These are phyloP conservation scores for Avena eriantha DNA, from an alignment of 176 grass and related monocot genomes.

Conservation along the genomic window DNA sequence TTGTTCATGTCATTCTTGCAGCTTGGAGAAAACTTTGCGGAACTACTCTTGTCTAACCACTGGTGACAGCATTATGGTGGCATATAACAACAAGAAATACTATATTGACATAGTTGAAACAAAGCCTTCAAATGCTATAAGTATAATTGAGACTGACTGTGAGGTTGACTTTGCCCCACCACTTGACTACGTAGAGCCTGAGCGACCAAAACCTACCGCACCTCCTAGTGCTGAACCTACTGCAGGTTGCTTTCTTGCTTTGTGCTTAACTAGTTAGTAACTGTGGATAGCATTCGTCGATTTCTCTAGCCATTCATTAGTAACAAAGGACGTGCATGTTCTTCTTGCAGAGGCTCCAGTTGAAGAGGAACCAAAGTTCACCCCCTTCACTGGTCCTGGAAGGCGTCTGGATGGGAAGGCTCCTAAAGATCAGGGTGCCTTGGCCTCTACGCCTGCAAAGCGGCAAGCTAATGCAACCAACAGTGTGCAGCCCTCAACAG, in stretches of 20 bases:
- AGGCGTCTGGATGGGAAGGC: conserved; percentile 84
- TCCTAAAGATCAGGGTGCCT: conserved; percentile 53
- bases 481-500: conserved; percentile 50
- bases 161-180: conserved; percentile 99
- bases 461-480: conserved; percentile 54
- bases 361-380: conserved; percentile 85
- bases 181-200: conserved; percentile 92
- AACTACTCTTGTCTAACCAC: conserved; percentile 97
- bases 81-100: conserved; percentile 98
- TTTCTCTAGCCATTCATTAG: conserved; percentile 35
- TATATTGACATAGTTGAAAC: conserved; percentile 99
- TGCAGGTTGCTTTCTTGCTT: conserved; percentile 51
- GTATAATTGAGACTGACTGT: conserved; percentile 98
- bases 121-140: conserved; percentile 90
- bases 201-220: conserved; percentile 57
- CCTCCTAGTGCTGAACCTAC: conserved; percentile 40
- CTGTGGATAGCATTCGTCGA: neutral
- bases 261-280: neutral
- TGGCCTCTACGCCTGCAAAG: conserved; percentile 56
- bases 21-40: conserved; percentile 93
- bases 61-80: conserved; percentile 98
- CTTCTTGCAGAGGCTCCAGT: conserved; percentile 49
- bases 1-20: conserved; percentile 48
- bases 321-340: neutral
- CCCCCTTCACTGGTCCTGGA: conserved; percentile 72